Evolutionary conservation across 2,329 filamentous ascomycete genomes (phyloP).

Genomic region (Fusarium verrucosum): DNA sequence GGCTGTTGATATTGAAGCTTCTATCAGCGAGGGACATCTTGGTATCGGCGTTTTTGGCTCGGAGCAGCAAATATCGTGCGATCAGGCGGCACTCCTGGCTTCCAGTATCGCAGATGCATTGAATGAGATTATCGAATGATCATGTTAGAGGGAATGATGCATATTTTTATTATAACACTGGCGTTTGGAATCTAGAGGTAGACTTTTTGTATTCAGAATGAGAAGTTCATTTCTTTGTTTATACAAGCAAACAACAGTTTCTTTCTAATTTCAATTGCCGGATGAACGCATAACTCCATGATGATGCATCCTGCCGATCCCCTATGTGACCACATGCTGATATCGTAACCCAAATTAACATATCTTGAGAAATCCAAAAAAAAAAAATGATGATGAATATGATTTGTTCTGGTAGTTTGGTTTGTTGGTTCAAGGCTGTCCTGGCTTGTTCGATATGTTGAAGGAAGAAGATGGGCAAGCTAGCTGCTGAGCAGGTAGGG

Average conservation of each 20-base stretch:
- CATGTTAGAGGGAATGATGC: neutral
- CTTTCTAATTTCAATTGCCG: slow-evolving; percentile 7
- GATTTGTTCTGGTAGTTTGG: too few species aligned
- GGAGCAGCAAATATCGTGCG: slow-evolving; percentile 36
- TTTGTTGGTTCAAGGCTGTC: too few species aligned
- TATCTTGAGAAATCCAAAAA: neutral
- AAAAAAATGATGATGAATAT: too few species aligned
- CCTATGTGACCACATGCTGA: neutral
- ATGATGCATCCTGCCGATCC: slow-evolving; percentile 17
- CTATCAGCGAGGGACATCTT: slow-evolving; percentile 45
- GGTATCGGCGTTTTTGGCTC: slow-evolving; percentile 56
- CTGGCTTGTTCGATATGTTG: too few species aligned
- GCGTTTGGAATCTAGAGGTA: neutral
- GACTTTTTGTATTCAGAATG: neutral
- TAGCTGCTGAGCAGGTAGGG: too few species aligned
- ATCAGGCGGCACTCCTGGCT: slow-evolving; percentile 43
- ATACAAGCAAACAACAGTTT: slow-evolving; percentile 2
- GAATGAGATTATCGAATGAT: neutral
- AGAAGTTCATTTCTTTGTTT: neutral
- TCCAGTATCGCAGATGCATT: slow-evolving; percentile 39
- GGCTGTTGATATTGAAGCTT: slow-evolving; percentile 54
- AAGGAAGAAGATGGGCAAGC: too few species aligned
- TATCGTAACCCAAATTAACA: neutral
- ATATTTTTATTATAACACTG: neutral
- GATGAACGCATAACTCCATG: slow-evolving; percentile 21